Base-by-base conservation (phyloP, 2,329 filamentous ascomycete genomes). In the Cadophora luteo-olivacea region DNA sequence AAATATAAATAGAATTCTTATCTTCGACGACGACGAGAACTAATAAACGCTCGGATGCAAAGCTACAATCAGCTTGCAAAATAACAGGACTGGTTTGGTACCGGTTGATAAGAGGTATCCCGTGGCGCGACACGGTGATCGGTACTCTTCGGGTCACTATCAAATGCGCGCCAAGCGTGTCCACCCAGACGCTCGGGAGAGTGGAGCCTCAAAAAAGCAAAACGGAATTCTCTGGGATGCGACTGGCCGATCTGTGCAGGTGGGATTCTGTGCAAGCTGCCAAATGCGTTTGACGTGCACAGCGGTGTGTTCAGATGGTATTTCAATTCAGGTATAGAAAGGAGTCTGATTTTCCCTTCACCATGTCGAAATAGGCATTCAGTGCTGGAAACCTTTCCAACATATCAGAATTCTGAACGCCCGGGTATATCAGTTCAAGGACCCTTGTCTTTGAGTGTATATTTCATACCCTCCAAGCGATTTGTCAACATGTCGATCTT, bases 181-280 rank as follows among this genome's bases (percentile, higher is more conserved):
- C n/a, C 22, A 25, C 1, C 55, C 22, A 60, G 22, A 45, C 19
- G 6, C 33, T 45, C 36, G n/a, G 36, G 55, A 25, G 29, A 41
- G 55, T 60, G 55, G 55, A 45, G 33, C 55, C 11, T 45, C 11
- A 14, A 60, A 60, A 11, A 38, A 41, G 9, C 11, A n/a, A 38
- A 41, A 22, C 6, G 25, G 5, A 1, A 4, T 22, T 60, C 45
- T 11, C 3, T 9, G 33, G 11, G 33, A 41, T 60, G 36, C 55
- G 55, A 60, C 33, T 60, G 55, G 55, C n/a, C 55, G n/a, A 60
- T 24, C 33, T 4, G 33, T 60, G 33, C 55, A 60, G 38, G 1
- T 60, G n/a, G 36, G 36, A 38, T 3, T 38, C 16, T 25, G n/a
- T 41, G n/a, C 7, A 12, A 45, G 25, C 9, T 45, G 11, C n/a